Conservation (phyloP, 345 rosid species). For the Salix udensis region DNA sequence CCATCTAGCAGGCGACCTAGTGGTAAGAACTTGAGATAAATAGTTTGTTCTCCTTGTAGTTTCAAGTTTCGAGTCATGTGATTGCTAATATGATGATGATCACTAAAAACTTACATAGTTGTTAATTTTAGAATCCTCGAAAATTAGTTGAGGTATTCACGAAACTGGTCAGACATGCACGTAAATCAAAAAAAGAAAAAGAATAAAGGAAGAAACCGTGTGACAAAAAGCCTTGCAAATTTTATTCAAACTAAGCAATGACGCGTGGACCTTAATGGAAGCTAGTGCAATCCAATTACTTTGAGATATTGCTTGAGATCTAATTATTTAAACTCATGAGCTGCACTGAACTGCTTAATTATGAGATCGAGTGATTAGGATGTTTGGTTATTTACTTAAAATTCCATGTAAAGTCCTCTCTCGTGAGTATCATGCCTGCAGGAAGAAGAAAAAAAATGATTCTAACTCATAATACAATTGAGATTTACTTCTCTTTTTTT, state of each 20-base stretch:
- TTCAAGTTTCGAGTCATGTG: accelerated
- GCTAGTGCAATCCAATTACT: background rate
- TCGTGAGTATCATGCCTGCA: background rate
- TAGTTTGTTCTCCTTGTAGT: too few relatives aligned
- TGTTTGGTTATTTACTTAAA: background rate
- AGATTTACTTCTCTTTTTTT: background rate
- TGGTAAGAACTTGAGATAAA: too few relatives aligned
- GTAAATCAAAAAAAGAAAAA: too few relatives aligned
- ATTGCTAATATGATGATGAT: too few relatives aligned
- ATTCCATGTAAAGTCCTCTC: background rate
- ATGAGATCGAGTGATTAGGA: background rate
- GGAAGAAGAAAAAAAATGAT: too few relatives aligned
- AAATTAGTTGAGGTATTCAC: accelerated
- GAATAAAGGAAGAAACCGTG: conserved; percentile 7
- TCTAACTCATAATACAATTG: too few relatives aligned
- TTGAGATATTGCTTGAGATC: conserved; percentile 1
- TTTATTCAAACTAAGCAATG: conserved; percentile 4
- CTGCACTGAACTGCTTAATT: background rate
- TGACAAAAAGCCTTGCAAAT: background rate
- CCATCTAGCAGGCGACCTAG: accelerated
- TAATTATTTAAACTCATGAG: background rate
- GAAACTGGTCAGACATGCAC: accelerated
- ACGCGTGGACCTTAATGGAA: conserved; percentile 4
- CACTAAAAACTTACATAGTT: accelerated
- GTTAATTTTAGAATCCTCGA: too few relatives aligned